Evolutionary conservation across 768 basidiomycete genomes (phyloP).

Genomic region (Trametes sanguinea): DNA sequence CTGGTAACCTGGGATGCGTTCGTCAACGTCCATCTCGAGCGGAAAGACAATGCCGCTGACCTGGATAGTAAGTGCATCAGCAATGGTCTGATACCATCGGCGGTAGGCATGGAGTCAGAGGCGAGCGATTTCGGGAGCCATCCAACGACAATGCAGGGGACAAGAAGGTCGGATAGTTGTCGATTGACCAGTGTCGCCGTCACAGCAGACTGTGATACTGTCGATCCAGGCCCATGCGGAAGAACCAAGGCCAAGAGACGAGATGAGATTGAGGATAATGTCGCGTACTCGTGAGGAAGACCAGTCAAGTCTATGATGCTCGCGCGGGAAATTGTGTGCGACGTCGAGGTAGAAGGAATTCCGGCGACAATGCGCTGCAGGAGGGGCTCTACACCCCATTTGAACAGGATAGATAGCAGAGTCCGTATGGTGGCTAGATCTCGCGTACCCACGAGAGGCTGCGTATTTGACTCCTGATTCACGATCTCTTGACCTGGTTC

Average conservation of each 20-base stretch:
- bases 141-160: slow-evolving; percentile 62
- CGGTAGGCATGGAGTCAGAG: slow-evolving; percentile 39
- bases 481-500: too few species aligned
- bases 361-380: slow-evolving; percentile 42
- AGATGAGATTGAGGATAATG: slow-evolving; percentile 45
- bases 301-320: slow-evolving; percentile 49
- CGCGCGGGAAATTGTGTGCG: slow-evolving; percentile 42
- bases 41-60: slow-evolving; percentile 44
- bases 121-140: slow-evolving; percentile 66
- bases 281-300: slow-evolving; percentile 43
- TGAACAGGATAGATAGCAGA: slow-evolving; percentile 66
- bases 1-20: slow-evolving; percentile 50
- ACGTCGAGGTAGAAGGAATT: slow-evolving; percentile 27
- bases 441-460: slow-evolving; percentile 58
- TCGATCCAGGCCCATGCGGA: slow-evolving; percentile 49
- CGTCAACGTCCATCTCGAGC: background rate
- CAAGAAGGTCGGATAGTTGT: slow-evolving; percentile 60
- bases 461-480: background rate
- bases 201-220: slow-evolving; percentile 59
- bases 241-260: slow-evolving; percentile 55
- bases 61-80: slow-evolving; percentile 59
- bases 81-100: slow-evolving; percentile 51
- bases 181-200: slow-evolving; percentile 57
- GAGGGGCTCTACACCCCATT: slow-evolving; percentile 66
- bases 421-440: slow-evolving; percentile 66